Evolutionary conservation across 495 filamentous ascomycete genomes (phyloP).

Genomic region (Xylaria grammica): DNA sequence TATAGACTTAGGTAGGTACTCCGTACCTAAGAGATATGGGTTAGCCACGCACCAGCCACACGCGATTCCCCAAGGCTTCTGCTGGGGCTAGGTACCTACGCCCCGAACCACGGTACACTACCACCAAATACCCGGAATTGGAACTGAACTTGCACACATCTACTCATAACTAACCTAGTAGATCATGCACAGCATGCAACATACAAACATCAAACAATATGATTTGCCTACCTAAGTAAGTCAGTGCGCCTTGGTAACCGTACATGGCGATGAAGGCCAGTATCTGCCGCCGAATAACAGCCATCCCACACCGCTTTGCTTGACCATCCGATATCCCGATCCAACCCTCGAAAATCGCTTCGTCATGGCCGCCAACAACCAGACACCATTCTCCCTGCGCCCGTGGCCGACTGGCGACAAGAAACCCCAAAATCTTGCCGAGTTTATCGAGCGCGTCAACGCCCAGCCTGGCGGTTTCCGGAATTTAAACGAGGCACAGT

Average conservation of each 20-base stretch:
- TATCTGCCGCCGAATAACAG: neutral
- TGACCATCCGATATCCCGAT: neutral
- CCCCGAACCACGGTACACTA: too few relatives aligned
- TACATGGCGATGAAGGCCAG: neutral
- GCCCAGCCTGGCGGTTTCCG: constrained; percentile 75
- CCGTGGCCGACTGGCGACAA: constrained; percentile 60
- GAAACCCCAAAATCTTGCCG: constrained; percentile 65
- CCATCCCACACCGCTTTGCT: neutral
- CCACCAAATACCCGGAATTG: too few relatives aligned
- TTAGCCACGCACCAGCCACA: too few relatives aligned
- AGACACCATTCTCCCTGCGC: constrained; percentile 66
- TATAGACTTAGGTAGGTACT: too few relatives aligned
- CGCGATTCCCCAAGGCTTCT: too few relatives aligned
- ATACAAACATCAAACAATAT: neutral
- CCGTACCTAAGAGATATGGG: too few relatives aligned
- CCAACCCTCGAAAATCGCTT: neutral
- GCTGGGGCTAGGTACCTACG: too few relatives aligned
- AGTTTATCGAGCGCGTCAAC: constrained; percentile 77
- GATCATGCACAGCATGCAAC: constrained; percentile 2
- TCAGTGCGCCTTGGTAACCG: neutral
- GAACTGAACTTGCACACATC: neutral
- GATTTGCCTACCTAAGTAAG: neutral
- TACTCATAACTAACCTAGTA: neutral
- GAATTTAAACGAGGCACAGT: constrained; percentile 64
- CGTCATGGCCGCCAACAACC: constrained; percentile 15